Evolutionary conservation across 495 filamentous ascomycete species (phyloP), one percentile per base, ranked within the genome.

Genomic region (Aspergillus conjunctus): DNA sequence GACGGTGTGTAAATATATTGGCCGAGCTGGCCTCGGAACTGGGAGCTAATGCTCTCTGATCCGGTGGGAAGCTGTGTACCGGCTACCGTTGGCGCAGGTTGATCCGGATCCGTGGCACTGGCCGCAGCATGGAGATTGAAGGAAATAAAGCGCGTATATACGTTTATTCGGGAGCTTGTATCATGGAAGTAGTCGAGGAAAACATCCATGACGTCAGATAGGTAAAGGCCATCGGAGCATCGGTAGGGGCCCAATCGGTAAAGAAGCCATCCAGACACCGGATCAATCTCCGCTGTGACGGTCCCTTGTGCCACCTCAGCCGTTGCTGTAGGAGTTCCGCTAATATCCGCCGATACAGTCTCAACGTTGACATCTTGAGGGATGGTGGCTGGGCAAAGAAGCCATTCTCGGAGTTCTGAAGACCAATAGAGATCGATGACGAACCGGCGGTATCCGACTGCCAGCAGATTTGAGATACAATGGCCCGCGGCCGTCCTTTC

Each of bases 401-500:
- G 81, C 84, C 85, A 88, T 31, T 72, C 56, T 21, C 71, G 72
- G 32, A 76, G 72, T 30, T 67, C 72, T 17, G 73, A 56, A 55
- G 87, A 87, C 87, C 87, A 89, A 64, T 86, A 89, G 7, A 88
- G 55, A 66, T 89, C 87, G n/a, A 87, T 67, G 33, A 82, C 67
- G 32, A 88, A 79, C 52, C 83, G 77, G 32, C 79, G 75, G 59
- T 83, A 88, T n/a, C 83, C 85, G 9, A 79, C 71, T 1, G 82
- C 77, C 3, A 89, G 74, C 1, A 89, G 72, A 64, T 87, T 87
- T 4, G 85, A 87, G 17, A 88, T 64, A 66, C 87, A 89, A 64
- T 74, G 73, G 15, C 69, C 72, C 7, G 78, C 79, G 5, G 71
- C 68, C 9, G 65, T 63, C 62, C 76, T 71, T 54, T 82, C 79